Evolutionary conservation across 345 rosid genomes (phyloP), one percentile per base, ranked within the genome.

Genomic region (Dimocarpus longan): DNA sequence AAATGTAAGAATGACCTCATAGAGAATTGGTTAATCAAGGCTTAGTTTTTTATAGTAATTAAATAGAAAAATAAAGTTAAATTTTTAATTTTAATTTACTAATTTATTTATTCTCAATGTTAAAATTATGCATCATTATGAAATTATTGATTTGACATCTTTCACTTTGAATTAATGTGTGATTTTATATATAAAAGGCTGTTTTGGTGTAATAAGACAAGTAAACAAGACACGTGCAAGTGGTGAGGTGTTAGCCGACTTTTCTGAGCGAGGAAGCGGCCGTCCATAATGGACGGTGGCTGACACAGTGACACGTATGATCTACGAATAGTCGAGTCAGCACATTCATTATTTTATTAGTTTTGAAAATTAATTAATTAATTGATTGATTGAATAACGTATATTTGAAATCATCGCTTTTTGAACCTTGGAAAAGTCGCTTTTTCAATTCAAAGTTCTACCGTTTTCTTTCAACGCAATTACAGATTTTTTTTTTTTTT

Each of bases 271-370:
- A 10, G 22, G 67, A 6, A 32, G 76, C 56, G 76, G 85, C 74
- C 76, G n/a, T n/a, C n/a, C n/a, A n/a, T 0, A 32, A 0, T 42
- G 0, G 75, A 3, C 87, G 79, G 76, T 40, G 81, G 44, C 13
- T 39, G 40, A 73, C 84, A 57, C 88, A 39, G 10, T 39, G 40
- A 73, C 84, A 57, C 88, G 80, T 81, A 81, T 68, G 12, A 4
- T 68, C 66, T 48, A 10, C 77, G 40, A 3, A 74, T 80, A 84
- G 76, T 64, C 74, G 75, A 77, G 83, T 76, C 76, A 67, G 12
- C 84, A 21, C 50, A 19, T 57, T n/a, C 11, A 62, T 32, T 74
- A 57, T 43, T 67, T 8, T 12, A 18, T 57, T 73, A 8, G 2
- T 56, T 57, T 40, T 57, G 5, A 73, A 15, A 18, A 10, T 68